These are phyloP conservation scores for Camillea tinctor DNA, from an alignment of 2,329 filamentous ascomycete species.

Conservation along the genomic window DNA sequence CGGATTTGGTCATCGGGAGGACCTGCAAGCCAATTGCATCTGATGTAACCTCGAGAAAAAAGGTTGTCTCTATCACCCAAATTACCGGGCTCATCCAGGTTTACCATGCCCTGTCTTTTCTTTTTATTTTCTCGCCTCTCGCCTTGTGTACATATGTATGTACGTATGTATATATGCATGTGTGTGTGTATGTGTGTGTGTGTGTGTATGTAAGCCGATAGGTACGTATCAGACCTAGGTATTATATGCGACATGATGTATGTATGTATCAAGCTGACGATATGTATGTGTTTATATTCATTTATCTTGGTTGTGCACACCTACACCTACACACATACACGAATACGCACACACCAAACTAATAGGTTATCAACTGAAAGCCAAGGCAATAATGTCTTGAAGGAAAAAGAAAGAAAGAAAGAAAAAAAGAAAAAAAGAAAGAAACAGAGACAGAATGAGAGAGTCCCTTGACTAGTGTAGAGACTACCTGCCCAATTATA, in stretches of 20 bases:
- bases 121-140: too few relatives aligned
- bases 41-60: neutral
- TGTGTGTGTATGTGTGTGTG: neutral
- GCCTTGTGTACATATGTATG: neutral
- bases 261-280: neutral
- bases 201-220: too few relatives aligned
- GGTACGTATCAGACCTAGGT: too few relatives aligned
- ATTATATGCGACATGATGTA: neutral
- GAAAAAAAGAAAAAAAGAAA: too few relatives aligned
- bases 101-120: neutral
- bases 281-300: neutral
- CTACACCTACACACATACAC: too few relatives aligned
- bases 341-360: too few relatives aligned
- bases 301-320: too few relatives aligned
- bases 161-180: neutral
- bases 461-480: too few relatives aligned
- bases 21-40: neutral
- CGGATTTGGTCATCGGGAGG: neutral
- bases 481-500: neutral
- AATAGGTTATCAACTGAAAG: too few relatives aligned
- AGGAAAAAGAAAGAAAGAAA: too few relatives aligned
- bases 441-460: too few relatives aligned
- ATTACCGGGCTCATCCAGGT: neutral
- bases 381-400: too few relatives aligned
- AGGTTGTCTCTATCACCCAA: neutral